Base-by-base conservation (phyloP, 164 flowering plant genomes). In the Magnolia officinalis region DNA sequence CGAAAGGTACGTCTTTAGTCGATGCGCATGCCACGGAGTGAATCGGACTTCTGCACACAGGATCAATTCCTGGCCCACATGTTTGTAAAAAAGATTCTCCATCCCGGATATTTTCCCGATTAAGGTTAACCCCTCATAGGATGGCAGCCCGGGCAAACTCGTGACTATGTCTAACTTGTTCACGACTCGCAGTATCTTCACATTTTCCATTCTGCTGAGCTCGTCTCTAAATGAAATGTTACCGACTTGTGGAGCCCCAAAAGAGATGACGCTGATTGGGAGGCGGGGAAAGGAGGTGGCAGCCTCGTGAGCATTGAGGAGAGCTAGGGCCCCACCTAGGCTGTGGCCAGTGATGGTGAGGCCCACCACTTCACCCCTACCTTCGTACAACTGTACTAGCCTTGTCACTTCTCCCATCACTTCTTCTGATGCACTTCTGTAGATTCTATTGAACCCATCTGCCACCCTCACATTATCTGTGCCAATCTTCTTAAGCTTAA, bases 241-340 rank as follows among this genome's bases (percentile, higher is more conserved):
- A 2, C 97, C 97, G 0, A 87, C 91, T 63, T 91, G 74, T 0
- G 94, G 94, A 0, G 88, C 88, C 0, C 86, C 96, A 21, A 88
- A 92, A 0, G 94, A 86, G 50, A 92, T 26, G 19, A 89, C 92
- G 14, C 78, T 84, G 14, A 89, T 76, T 1, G 83, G 82, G 0
- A 89, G 74, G 37, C 50, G 73, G 0, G 89, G 88, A 26, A 84
- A 14, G 0, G 77, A 11, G 0, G 58, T 5, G 0, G 86, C 88
- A 1, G 90, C 88, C 50, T 92, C 89, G 24, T 89, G 80, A 1
- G 92, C 87, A 50, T 82, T 87, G 21, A 92, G 83, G 0, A 89
- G 86, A 45, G 90, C 90, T 71, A 90, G 72, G 10, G 96, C 91
- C 26, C 90, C 91, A 45, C 94, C 94, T 0, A 92, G 67, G 78